Conservation (phyloP, 1,139 yeast species). For the Kodamaea alishanica region DNA sequence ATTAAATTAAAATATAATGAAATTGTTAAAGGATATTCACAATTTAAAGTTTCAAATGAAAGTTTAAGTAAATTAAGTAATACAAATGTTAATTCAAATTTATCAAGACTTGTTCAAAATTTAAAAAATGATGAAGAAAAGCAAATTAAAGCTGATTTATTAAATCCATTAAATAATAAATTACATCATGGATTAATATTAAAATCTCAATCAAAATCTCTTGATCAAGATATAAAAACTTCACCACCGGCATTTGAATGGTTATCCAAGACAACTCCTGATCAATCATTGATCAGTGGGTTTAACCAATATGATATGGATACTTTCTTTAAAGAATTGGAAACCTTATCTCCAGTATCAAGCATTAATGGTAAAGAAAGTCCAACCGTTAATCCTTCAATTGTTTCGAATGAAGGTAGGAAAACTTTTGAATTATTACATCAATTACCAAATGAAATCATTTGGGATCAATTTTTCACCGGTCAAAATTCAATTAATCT, state of each 20-base stretch:
- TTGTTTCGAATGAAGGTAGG: conserved; percentile 42
- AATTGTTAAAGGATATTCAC: conserved; percentile 23
- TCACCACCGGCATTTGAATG: conserved; percentile 29
- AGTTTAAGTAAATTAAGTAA: conserved; percentile 24
- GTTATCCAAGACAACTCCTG: conserved; percentile 14
- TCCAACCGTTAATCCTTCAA: conserved; percentile 4
- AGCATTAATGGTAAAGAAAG: conserved; percentile 14
- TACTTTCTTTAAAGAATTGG: conserved; percentile 43
- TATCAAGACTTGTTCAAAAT: conserved; percentile 36
- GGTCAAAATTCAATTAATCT: conserved; percentile 7
- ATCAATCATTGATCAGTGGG: not conserved
- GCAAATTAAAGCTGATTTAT: not conserved
- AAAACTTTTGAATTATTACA: conserved; percentile 58
- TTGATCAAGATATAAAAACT: not conserved
- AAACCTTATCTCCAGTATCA: conserved; percentile 27
- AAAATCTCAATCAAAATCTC: not conserved
- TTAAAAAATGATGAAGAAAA: conserved; percentile 14
- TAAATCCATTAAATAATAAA: conserved; percentile 10
- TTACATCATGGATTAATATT: not conserved
- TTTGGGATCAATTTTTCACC: conserved; percentile 75
- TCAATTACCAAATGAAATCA: conserved; percentile 64
- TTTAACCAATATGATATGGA: conserved; percentile 28
- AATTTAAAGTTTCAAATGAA: conserved; percentile 14
- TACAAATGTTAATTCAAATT: conserved; percentile 37
- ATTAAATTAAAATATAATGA: conserved; percentile 58